phyloP scores from a whole-genome alignment of 371 early-diverging fungal species.

The Haplosporangium sp. region DNA sequence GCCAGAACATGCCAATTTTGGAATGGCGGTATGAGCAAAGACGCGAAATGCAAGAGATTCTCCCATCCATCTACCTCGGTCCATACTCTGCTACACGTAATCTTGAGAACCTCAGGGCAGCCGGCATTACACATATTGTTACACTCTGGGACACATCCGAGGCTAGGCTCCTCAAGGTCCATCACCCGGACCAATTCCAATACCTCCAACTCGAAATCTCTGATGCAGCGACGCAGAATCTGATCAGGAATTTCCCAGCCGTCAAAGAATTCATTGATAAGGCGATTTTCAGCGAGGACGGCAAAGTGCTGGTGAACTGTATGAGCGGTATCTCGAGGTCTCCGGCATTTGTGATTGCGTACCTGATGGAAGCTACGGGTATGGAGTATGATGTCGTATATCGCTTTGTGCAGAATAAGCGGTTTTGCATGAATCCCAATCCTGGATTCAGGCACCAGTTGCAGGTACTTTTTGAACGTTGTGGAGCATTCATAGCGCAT shows the following conservation, averaged over 20 bases:
- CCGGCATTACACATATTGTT: slow-evolving; percentile 80
- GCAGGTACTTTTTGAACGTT: slow-evolving; percentile 59
- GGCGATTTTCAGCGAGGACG: slow-evolving; percentile 60
- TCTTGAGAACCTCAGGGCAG: slow-evolving; percentile 58
- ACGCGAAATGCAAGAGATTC: slow-evolving; percentile 84
- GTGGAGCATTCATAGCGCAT: neutral
- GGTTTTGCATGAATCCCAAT: slow-evolving; percentile 89
- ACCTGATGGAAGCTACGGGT: slow-evolving; percentile 80
- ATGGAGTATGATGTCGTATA: slow-evolving; percentile 79
- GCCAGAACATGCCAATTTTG: slow-evolving; percentile 55
- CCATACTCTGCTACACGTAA: slow-evolving; percentile 81
- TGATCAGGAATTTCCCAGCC: slow-evolving; percentile 80
- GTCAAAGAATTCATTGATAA: slow-evolving; percentile 69
- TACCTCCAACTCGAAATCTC: slow-evolving; percentile 69
- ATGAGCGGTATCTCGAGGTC: slow-evolving; percentile 88
- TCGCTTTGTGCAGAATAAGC: slow-evolving; percentile 81
- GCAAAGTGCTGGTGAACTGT: slow-evolving; percentile 84
- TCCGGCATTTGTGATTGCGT: slow-evolving; percentile 90
- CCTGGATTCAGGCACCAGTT: slow-evolving; percentile 85
- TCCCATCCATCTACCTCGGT: slow-evolving; percentile 83
- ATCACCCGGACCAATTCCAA: slow-evolving; percentile 57
- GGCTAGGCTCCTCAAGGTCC: slow-evolving; percentile 57
- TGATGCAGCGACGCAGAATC: slow-evolving; percentile 73
- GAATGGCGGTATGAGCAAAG: slow-evolving; percentile 86
- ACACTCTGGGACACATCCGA: slow-evolving; percentile 77